A percentile compares a stretch with the other conserved stretches of the same genome.
Conservation (phyloP, 805 yeast species). For the Metschnikowia colocasiae region DNA sequence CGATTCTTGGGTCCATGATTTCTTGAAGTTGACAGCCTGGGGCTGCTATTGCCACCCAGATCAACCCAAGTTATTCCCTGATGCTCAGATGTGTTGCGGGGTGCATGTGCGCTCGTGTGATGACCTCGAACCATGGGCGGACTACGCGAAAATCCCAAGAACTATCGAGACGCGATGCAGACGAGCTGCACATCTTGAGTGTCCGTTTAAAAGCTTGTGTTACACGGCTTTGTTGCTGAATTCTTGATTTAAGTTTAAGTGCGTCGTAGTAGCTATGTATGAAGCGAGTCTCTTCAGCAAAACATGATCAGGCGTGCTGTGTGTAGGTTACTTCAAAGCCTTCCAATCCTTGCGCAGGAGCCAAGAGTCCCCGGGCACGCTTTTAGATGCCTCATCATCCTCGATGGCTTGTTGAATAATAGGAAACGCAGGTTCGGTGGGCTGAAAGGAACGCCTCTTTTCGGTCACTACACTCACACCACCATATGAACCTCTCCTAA, state of each 20-base stretch:
- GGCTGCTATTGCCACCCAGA: not conserved
- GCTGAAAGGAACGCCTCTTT: constrained; percentile 12
- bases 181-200: too few relatives aligned
- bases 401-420: constrained; percentile 12
- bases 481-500: constrained; percentile 49
- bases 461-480: constrained; percentile 14
- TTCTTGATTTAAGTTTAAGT: not conserved
- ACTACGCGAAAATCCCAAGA: too few relatives aligned
- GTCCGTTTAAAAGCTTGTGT: too few relatives aligned
- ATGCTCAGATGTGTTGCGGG: not conserved
- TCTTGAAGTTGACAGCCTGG: not conserved
- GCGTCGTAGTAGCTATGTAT: not conserved
- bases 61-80: not conserved
- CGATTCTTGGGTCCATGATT: too few relatives aligned
- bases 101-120: not conserved
- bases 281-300: not conserved
- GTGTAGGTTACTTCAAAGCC: not conserved
- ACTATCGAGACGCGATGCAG: too few relatives aligned
- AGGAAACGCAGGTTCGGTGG: constrained; percentile 10
- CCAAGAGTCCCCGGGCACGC: constrained; percentile 19
- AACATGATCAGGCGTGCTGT: not conserved
- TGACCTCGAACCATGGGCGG: too few relatives aligned
- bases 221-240: too few relatives aligned
- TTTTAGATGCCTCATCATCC: constrained; percentile 13
- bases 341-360: constrained; percentile 16